phyloP scores from a whole-genome alignment of 2,329 filamentous ascomycete genomes.

The Nemania sp. region DNA sequence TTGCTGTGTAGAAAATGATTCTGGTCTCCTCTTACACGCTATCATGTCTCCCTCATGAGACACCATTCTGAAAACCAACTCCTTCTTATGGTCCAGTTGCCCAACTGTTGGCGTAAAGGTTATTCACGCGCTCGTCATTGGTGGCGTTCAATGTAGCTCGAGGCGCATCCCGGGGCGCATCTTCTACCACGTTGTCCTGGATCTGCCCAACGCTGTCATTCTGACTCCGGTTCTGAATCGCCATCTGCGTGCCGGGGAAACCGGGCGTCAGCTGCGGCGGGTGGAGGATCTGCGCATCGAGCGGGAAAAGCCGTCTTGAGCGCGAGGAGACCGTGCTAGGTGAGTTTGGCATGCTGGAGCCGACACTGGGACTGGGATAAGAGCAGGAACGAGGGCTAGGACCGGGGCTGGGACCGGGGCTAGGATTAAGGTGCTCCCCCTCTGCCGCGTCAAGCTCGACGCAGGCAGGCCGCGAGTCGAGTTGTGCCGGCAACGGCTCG shows the following conservation, averaged over 20 bases:
- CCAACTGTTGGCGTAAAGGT: slow-evolving; percentile 48
- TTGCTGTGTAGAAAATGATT: background rate
- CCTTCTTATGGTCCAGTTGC: slow-evolving; percentile 29
- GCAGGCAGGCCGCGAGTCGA: slow-evolving; percentile 31
- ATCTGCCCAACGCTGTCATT: too few species aligned
- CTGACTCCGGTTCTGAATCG: slow-evolving; percentile 14
- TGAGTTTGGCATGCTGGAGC: background rate
- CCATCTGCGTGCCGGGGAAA: slow-evolving; percentile 34
- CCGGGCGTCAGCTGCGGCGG: slow-evolving; percentile 41
- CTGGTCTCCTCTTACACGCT: background rate
- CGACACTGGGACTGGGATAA: background rate
- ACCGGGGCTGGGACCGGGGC: background rate
- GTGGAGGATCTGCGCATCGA: slow-evolving; percentile 28
- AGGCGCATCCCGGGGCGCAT: slow-evolving; percentile 9
- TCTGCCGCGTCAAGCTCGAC: slow-evolving; percentile 43
- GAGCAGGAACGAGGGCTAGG: background rate
- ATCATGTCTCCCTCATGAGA: background rate
- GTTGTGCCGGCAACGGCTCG: background rate
- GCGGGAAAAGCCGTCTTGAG: background rate
- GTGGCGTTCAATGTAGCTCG: slow-evolving; percentile 47
- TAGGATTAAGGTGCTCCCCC: slow-evolving; percentile 3
- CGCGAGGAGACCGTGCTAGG: background rate
- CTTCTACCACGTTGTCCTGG: too few species aligned
- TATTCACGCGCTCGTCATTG: slow-evolving; percentile 40
- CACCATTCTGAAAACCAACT: background rate